These are phyloP conservation scores for Retiboletus flavoniger DNA, from an alignment of 1,284 basidiomycete species.

Conservation along the genomic window DNA sequence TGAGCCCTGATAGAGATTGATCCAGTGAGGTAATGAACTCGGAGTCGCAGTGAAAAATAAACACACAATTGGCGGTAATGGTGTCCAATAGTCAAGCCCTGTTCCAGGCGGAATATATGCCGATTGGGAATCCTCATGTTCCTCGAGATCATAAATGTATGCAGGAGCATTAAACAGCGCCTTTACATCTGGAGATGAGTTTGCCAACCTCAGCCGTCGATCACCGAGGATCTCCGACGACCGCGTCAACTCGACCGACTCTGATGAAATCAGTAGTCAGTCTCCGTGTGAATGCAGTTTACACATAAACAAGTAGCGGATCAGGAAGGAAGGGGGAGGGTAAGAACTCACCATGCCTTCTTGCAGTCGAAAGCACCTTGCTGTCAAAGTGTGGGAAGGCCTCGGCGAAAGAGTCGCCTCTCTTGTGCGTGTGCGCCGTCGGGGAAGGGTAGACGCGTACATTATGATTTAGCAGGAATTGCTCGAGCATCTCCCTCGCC, in stretches of 20 bases:
- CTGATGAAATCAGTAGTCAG: slow-evolving; percentile 37
- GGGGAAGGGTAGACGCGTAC: slow-evolving; percentile 77
- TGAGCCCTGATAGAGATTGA: slow-evolving; percentile 48
- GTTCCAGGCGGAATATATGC: slow-evolving; percentile 50
- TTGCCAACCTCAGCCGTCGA: slow-evolving; percentile 77
- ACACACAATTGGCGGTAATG: slow-evolving; percentile 73
- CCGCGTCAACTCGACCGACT: slow-evolving; percentile 73
- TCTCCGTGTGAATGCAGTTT: neutral
- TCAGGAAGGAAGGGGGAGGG: neutral
- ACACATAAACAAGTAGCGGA: slow-evolving; percentile 8
- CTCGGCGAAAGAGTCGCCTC: slow-evolving; percentile 91
- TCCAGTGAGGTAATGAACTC: slow-evolving; percentile 20
- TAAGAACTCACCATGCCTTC: slow-evolving; percentile 57
- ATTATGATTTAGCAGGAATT: slow-evolving; percentile 84
- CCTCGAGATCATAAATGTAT: slow-evolving; percentile 74
- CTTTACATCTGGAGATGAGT: slow-evolving; percentile 92
- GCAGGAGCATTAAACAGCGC: slow-evolving; percentile 85
- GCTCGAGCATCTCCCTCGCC: slow-evolving; percentile 89
- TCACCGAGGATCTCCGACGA: slow-evolving; percentile 70
- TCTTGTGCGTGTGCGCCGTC: slow-evolving; percentile 70
- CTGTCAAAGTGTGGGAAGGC: slow-evolving; percentile 97
- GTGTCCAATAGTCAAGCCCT: slow-evolving; percentile 67
- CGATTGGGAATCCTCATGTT: slow-evolving; percentile 61
- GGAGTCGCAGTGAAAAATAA: slow-evolving; percentile 14
- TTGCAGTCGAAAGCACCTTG: slow-evolving; percentile 81